These are phyloP conservation scores for Immersiporthe knoxdaviesiana DNA, from an alignment of 2,329 filamentous ascomycete genomes.

Conservation along the genomic window DNA sequence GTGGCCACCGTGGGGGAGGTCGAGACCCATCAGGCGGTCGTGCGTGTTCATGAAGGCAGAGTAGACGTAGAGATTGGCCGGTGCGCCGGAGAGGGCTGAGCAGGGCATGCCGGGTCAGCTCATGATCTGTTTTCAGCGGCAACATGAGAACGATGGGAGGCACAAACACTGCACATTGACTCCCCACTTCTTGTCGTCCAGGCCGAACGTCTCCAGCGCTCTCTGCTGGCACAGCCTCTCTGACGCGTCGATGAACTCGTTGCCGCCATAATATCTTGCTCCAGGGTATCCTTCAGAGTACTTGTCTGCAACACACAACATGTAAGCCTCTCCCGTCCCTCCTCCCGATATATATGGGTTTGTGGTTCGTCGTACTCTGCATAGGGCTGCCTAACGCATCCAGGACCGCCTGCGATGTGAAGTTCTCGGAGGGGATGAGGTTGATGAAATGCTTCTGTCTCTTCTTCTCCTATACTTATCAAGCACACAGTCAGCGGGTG, in stretches of 20 bases:
- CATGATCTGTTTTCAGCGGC: not conserved
- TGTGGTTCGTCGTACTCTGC: conserved; percentile 66
- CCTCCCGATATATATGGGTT: conserved; percentile 26
- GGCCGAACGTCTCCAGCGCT: conserved; percentile 82
- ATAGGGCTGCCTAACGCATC: conserved; percentile 92
- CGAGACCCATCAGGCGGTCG: conserved; percentile 94
- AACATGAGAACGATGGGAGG: conserved; percentile 4
- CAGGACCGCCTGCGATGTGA: conserved; percentile 89
- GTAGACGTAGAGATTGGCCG: conserved; percentile 88
- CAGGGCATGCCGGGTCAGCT: conserved; percentile 26
- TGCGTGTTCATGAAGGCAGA: conserved; percentile 91
- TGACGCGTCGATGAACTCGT: conserved; percentile 91
- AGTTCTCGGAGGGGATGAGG: conserved; percentile 93
- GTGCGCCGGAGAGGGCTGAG: conserved; percentile 75
- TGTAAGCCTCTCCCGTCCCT: conserved; percentile 36
- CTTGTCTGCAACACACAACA: conserved; percentile 66
- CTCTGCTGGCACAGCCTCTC: conserved; percentile 89
- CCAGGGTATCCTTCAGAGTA: conserved; percentile 99
- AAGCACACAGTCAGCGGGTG: conserved; percentile 11
- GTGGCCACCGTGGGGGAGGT: conserved; percentile 94
- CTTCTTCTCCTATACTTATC: conserved; percentile 76
- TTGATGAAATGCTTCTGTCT: conserved; percentile 99
- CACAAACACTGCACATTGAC: conserved; percentile 87
- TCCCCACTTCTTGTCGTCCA: conserved; percentile 87
- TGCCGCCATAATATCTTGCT: conserved; percentile 94